A percentile compares a stretch with the other conserved stretches of the same genome.
These are phyloP conservation scores for Camillea tinctor DNA, from an alignment of 2,329 filamentous ascomycete genomes.

Conservation along the genomic window DNA sequence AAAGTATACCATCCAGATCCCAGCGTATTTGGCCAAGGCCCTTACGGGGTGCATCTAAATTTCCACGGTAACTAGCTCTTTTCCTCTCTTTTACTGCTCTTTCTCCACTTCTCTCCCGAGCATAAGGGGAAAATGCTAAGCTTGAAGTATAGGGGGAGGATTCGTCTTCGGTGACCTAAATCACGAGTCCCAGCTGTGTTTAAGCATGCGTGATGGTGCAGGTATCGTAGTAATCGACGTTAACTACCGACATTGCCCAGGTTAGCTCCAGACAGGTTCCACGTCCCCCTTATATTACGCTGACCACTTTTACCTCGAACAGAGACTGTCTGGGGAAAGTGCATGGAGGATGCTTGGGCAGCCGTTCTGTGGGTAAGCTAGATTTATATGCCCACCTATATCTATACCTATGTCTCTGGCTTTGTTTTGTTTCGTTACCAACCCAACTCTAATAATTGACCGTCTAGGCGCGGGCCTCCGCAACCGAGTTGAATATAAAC, in stretches of 20 bases:
- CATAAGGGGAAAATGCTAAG: neutral
- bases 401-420: neutral
- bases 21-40: slow-evolving; percentile 28
- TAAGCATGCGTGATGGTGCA: slow-evolving; percentile 36
- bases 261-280: slow-evolving; percentile 19
- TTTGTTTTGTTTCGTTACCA: neutral
- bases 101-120: too few species aligned
- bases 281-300: neutral
- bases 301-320: neutral
- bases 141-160: slow-evolving; percentile 31
- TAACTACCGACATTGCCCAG: slow-evolving; percentile 40
- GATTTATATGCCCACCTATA: neutral
- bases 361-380: slow-evolving; percentile 35
- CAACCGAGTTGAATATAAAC: slow-evolving; percentile 30
- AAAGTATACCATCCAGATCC: slow-evolving; percentile 35
- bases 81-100: neutral
- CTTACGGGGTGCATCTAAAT: slow-evolving; percentile 36
- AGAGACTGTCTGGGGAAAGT: slow-evolving; percentile 37
- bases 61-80: slow-evolving; percentile 31
- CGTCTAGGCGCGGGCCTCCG: slow-evolving; percentile 26
- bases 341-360: slow-evolving; percentile 38
- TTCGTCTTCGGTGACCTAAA: slow-evolving; percentile 37
- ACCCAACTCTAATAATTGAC: neutral
- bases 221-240: slow-evolving; percentile 40
- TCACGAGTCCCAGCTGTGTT: slow-evolving; percentile 34